Evolutionary conservation across 2,329 filamentous ascomycete genomes (phyloP).

Genomic region (Metarhizium anisopliae): DNA sequence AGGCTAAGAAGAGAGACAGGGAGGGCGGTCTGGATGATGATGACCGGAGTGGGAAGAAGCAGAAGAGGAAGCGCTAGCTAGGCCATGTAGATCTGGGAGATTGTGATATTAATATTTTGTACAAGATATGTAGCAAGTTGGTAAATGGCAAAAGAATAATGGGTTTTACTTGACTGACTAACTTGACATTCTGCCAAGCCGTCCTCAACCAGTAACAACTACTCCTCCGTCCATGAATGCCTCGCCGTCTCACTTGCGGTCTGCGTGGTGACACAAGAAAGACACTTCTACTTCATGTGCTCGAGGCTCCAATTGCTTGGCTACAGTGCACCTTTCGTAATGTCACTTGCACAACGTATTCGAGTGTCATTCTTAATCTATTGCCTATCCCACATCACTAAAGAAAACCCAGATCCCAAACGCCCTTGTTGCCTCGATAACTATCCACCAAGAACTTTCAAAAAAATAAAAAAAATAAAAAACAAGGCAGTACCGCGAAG

Average conservation of each 20-base stretch:
- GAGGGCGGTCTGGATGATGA: slow-evolving; percentile 46
- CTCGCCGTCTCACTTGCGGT: not conserved
- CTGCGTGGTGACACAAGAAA: too few species aligned
- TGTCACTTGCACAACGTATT: not conserved
- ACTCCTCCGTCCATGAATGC: not conserved
- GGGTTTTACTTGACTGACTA: not conserved
- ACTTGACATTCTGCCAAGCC: not conserved
- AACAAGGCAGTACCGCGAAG: not conserved
- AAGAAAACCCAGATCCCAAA: not conserved
- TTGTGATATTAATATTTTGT: not conserved
- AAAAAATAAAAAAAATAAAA: not conserved
- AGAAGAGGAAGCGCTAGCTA: slow-evolving; percentile 27
- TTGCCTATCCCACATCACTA: not conserved
- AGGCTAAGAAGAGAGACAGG: slow-evolving; percentile 77
- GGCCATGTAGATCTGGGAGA: not conserved
- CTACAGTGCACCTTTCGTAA: too few species aligned
- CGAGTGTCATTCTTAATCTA: not conserved
- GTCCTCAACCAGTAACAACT: not conserved
- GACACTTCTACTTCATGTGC: too few species aligned
- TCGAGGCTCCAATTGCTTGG: too few species aligned
- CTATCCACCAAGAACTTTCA: not conserved
- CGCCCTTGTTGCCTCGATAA: not conserved
- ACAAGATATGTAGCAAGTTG: not conserved
- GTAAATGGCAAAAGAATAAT: not conserved
- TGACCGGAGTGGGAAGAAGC: slow-evolving; percentile 60